These are phyloP conservation scores for Malassezia brasiliensis DNA, from an alignment of 1,284 basidiomycete genomes.

Conservation along the genomic window DNA sequence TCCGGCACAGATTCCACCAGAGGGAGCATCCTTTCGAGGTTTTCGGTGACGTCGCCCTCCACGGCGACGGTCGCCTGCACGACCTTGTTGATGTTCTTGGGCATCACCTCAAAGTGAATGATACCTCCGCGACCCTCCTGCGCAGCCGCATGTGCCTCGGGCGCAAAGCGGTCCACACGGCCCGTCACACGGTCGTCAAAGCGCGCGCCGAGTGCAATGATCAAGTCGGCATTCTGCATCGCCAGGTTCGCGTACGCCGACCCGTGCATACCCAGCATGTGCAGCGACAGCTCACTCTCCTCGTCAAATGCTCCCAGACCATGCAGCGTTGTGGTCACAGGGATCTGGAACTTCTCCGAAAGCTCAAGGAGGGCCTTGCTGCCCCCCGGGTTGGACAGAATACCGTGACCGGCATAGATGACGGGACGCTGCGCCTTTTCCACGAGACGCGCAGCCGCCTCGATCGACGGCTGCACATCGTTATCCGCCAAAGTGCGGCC, in stretches of 20 bases:
- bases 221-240: constrained; percentile 92
- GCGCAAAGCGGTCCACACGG: constrained; percentile 79
- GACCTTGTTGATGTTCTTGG: constrained; percentile 99
- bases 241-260: constrained; percentile 93
- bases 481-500: background rate
- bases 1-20: constrained; percentile 47
- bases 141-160: constrained; percentile 77
- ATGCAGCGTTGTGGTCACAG: constrained; percentile 91
- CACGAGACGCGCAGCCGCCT: constrained; percentile 77
- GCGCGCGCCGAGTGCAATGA: constrained; percentile 88
- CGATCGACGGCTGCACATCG: constrained; percentile 56
- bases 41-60: constrained; percentile 81
- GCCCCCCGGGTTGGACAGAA: constrained; percentile 72
- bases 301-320: constrained; percentile 94
- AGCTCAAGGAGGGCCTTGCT: constrained; percentile 74
- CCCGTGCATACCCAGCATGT: constrained; percentile 99
- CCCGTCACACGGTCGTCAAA: constrained; percentile 98
- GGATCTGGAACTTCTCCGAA: constrained; percentile 76
- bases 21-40: constrained; percentile 71
- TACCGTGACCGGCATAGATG: constrained; percentile 87
- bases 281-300: constrained; percentile 66
- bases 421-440: constrained; percentile 81
- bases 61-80: constrained; percentile 87
- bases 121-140: constrained; percentile 80
- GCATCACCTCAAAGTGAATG: constrained; percentile 96